Percentiles rank a stretch among this genome's conserved stretches.
These are phyloP conservation scores for Suillus hirtellus DNA, from an alignment of 768 basidiomycete species.

Conservation along the genomic window DNA sequence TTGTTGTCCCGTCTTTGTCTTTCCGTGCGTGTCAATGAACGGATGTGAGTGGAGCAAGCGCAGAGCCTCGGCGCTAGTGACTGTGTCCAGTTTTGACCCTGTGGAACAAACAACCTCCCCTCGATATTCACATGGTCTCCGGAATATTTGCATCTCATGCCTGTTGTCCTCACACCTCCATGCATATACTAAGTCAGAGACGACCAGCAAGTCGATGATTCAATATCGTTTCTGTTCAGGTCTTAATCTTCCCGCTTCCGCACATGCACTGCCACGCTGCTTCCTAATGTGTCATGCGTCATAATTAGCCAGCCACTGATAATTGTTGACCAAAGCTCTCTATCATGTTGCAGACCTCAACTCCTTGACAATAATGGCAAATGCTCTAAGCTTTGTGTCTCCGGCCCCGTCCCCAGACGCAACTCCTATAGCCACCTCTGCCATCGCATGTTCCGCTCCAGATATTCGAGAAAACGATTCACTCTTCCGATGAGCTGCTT, in stretches of 20 bases:
- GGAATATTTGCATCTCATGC: too few relatives aligned
- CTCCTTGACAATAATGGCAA: not conserved
- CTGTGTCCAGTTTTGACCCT: not conserved
- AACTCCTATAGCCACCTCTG: too few relatives aligned
- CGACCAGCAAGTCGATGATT: not conserved
- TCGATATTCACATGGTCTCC: not conserved
- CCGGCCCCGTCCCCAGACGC: not conserved
- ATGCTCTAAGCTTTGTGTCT: not conserved
- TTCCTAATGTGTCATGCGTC: not conserved
- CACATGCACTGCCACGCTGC: not conserved
- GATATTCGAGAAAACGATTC: not conserved
- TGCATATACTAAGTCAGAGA: not conserved
- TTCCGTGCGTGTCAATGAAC: not conserved
- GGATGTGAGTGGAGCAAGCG: not conserved
- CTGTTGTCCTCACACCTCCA: not conserved
- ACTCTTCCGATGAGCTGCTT: not conserved
- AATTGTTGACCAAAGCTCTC: not conserved
- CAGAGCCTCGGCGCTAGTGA: not conserved
- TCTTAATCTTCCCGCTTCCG: not conserved
- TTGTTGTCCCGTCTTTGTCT: not conserved
- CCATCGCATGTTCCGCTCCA: too few relatives aligned
- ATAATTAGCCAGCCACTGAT: not conserved
- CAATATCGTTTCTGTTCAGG: not conserved
- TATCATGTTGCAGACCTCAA: not conserved
- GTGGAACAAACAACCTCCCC: not conserved